Evolutionary conservation across 331 rosid species (phyloP), one percentile per base, ranked within the genome.

Genomic region (Rosa hybrid): DNA sequence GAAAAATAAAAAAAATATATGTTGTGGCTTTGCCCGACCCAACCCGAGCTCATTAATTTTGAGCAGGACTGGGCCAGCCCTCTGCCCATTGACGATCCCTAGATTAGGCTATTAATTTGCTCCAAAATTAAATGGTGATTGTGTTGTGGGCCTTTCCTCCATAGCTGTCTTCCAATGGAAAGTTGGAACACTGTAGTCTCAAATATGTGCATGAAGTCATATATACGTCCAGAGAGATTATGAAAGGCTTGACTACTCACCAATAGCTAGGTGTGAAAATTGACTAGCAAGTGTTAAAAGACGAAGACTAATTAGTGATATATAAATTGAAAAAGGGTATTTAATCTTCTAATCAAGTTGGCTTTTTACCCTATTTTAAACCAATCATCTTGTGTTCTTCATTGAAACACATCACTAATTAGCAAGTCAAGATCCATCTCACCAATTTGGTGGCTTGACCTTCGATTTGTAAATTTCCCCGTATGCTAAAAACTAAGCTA

Each of bases 91-190:
- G 3, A 30, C 34, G 34, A 30, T 30, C 39, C 39, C 39, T 34
- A 34, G 39, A 3, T 54, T 78, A 53, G 65, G 39, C 18, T 62
- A 23, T 11, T 57, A 62, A 25, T 25, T 12, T 23, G 68, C 18
- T 23, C 39, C 17, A 62, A 49, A 25, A 51, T 49, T 68, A 53
- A 39, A 81, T 45, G 63, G 51, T 16, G 76, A 82, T 48, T 72
- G 46, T 34, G 44, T 74, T 74, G 80, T 74, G 88, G 85, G 84
- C 80, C 83, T 44, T 30, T 51, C 23, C 39, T 87, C 17, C 68
- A 62, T 62, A 59, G 82, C 71, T 85, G 81, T 77, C 72, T 77
- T 57, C 69, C 70, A 78, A 57, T 13, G 56, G 18, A 21, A 75
- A 64, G 39, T 64, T 72, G 53, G 53, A 30, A 13, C 3, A 25